Evolutionary conservation across 768 basidiomycete genomes (phyloP), one percentile per base, ranked within the genome.

Genomic region (Lentinula detonsa): DNA sequence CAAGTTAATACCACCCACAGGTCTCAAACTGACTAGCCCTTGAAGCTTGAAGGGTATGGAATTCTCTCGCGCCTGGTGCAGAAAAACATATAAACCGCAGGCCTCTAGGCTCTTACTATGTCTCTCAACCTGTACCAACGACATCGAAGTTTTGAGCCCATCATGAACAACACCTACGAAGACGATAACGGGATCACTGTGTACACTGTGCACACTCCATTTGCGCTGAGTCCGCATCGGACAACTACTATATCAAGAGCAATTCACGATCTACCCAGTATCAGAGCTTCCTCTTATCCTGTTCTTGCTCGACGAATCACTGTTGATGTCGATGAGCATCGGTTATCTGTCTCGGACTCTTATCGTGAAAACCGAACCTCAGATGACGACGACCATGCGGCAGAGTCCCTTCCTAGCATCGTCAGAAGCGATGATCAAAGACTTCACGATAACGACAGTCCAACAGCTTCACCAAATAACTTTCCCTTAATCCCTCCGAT

Each of bases 191-290:
- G 45, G 9, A 1, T 39, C 10, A 23, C 45, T 3, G 23, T 50
- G 1, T 59, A 59, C 45, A 59, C 21, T 49, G 58, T 59, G 13
- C 58, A 59, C 21, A 59, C 58, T 1, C 58, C 58, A 0, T n/a
- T 39, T 15, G 13, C 43, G 28, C 9, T 59, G 15, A 11, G 16
- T 8, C n/a, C 7, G 16, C 40, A 48, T 34, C 3, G 58, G 4
- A 59, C 48, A 3, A 59, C 58, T 15, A 59, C 58, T 31, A 59
- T 59, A 8, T 48, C 58, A n/a, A 59, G 31, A 33, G n/a, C 48
- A 11, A 10, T 48, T 43, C 39, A 34, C 18, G 28, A 43, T 16
- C 9, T 16, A 31, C 6, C 9, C 31, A 8, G 31, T 34, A 21
- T 6, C 16, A n/a, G 28, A 49, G 8, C 48, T 49, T 49, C 48